A percentile compares a stretch with the other conserved stretches of the same genome.
Evolutionary conservation across 176 grass and related monocot genomes (phyloP).

Genomic region (Carex parvula): DNA sequence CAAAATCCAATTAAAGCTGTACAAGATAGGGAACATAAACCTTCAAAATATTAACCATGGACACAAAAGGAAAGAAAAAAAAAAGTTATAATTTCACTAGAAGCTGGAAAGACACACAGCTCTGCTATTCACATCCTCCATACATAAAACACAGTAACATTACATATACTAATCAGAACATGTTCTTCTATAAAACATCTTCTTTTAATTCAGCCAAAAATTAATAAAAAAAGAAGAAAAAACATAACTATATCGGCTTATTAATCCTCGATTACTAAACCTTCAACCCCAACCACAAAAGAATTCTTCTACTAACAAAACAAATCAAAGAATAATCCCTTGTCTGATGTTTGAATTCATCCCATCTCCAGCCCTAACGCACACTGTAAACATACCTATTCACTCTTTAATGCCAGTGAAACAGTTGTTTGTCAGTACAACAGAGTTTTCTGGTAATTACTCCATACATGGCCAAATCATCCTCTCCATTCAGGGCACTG

Average conservation of each 20-base stretch:
- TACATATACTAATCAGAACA: conserved; percentile 23
- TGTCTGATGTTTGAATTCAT: conserved; percentile 26
- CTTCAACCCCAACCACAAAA: conserved; percentile 28
- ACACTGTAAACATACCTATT: conserved; percentile 23
- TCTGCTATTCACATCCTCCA: conserved; percentile 7
- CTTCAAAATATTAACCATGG: not conserved
- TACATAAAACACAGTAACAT: conserved; percentile 20
- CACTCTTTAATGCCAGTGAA: not conserved
- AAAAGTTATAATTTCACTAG: not conserved
- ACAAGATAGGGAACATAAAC: not conserved
- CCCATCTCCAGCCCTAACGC: conserved; percentile 21
- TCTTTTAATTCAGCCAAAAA: conserved; percentile 31
- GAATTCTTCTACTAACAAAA: conserved; percentile 42
- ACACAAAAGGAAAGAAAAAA: conserved; percentile 3
- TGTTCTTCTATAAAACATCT: conserved; percentile 40
- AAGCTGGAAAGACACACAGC: not conserved
- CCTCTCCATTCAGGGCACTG: conserved; percentile 88
- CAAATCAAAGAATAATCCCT: conserved; percentile 74
- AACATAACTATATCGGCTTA: conserved; percentile 33
- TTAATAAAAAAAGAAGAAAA: conserved; percentile 27
- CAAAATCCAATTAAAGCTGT: not conserved
- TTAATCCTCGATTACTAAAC: conserved; percentile 38
- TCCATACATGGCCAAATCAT: conserved; percentile 16
- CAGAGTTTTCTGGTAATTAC: not conserved
- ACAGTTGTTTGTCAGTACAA: not conserved